These are phyloP conservation scores for Hymenotorrendiella dingleyae DNA, from an alignment of 2,329 filamentous ascomycete genomes.

Conservation along the genomic window DNA sequence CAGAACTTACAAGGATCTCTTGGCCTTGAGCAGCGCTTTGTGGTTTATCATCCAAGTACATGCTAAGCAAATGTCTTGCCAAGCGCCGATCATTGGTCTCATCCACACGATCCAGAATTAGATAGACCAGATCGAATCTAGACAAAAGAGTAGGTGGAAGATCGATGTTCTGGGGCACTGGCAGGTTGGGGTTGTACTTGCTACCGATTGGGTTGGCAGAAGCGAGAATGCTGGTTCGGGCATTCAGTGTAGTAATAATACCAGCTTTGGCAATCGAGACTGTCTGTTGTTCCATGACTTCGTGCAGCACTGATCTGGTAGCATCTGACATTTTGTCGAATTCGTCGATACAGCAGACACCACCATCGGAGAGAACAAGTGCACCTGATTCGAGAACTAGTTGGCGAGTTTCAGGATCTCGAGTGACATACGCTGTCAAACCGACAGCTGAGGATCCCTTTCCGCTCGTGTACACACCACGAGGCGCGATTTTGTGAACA, in stretches of 20 bases:
- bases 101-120: conserved; percentile 90
- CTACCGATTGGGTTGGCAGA: conserved; percentile 97
- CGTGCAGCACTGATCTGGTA: conserved; percentile 67
- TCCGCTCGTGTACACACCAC: conserved; percentile 72
- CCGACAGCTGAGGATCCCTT: conserved; percentile 72
- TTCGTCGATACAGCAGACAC: conserved; percentile 73
- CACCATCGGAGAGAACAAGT: conserved; percentile 66
- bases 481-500: conserved; percentile 94
- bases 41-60: conserved; percentile 94
- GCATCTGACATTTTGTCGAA: conserved; percentile 77
- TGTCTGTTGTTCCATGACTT: conserved; percentile 78
- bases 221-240: conserved; percentile 88
- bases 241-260: conserved; percentile 85
- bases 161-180: conserved; percentile 97
- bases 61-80: conserved; percentile 86
- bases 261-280: conserved; percentile 74
- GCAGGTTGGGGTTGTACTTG: conserved; percentile 93
- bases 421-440: conserved; percentile 71
- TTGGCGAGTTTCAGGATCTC: conserved; percentile 67
- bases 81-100: conserved; percentile 83
- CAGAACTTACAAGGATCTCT: conserved; percentile 69
- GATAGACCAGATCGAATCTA: conserved; percentile 93
- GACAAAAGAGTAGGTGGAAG: conserved; percentile 90
- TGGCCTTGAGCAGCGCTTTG: conserved; percentile 68
- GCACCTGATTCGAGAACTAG: conserved; percentile 71